Evolutionary conservation across 345 rosid genomes (phyloP), one percentile per base, ranked within the genome.

Genomic region (Iberis pinnata): DNA sequence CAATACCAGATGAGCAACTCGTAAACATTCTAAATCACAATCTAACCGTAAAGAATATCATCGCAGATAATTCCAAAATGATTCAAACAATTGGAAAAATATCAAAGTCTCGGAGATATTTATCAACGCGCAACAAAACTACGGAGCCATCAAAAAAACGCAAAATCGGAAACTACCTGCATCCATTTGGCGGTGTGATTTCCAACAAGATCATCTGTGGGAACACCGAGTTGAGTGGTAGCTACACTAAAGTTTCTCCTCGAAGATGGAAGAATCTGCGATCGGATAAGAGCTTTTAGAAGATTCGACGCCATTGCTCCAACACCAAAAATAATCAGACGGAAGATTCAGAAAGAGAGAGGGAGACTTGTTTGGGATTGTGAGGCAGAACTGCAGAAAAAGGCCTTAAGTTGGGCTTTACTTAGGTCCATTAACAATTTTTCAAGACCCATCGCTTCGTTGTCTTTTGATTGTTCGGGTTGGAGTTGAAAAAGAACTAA

Each of bases 101-200:
- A 54, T 15, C 25, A 1, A 33, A 18, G 1, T 11, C 22, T 13
- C 35, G 9, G 7, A 20, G 0, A 41, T 8, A 35, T 58, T 26
- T 1, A 20, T 33, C 31, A 10, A 47, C 19, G 44, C 36, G n/a
- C 13, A 25, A 13, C 4, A 11, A 17, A 35, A 7, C 3, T 19
- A 41, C 35, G 40, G 36, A 7, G 8, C 17, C 1, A 18, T 6
- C 26, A 25, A 1, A 22, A 45, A 32, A 32, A 13, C 49, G 3
- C 10, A 18, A 6, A 9, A 42, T 35, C 29, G 8, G 1, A 7
- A 24, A 19, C 16, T 53, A 87, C 96, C 96, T 87, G 93, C 96
- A 87, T 87, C 96, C 96, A 87, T 78, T 84, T 87, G 54, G 93
- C 88, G 24, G 96, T 87, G 64, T 87, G 96, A 9, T 70, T 73